Conservation (phyloP, 2,329 filamentous ascomycete species). For the Stagonosporopsis chrysanthemi region DNA sequence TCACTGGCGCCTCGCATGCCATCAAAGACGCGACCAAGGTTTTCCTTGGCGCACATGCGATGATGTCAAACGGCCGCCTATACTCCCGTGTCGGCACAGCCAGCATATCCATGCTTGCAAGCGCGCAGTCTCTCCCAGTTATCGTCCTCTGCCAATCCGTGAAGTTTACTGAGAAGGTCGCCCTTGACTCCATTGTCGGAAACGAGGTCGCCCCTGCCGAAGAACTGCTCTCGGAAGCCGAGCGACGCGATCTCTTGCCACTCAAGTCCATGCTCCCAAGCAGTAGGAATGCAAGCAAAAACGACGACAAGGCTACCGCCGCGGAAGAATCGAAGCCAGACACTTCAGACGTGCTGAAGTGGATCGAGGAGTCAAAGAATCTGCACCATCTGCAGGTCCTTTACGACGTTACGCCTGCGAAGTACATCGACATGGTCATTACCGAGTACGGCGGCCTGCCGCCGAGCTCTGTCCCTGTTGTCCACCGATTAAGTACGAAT, state of each 20-base stretch:
- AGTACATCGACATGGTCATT: slow-evolving; percentile 86
- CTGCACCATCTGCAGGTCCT: slow-evolving; percentile 76
- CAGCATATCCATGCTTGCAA: slow-evolving; percentile 83
- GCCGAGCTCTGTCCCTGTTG: slow-evolving; percentile 82
- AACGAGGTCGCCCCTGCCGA: slow-evolving; percentile 88
- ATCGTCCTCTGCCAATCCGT: slow-evolving; percentile 92
- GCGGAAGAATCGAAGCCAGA: slow-evolving; percentile 30
- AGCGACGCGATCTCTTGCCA: slow-evolving; percentile 42
- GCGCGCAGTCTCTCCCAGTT: slow-evolving; percentile 77
- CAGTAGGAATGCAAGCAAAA: slow-evolving; percentile 24
- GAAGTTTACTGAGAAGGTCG: slow-evolving; percentile 91
- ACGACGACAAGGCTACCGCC: slow-evolving; percentile 32
- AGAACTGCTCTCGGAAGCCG: slow-evolving; percentile 60
- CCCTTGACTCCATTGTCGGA: slow-evolving; percentile 88
- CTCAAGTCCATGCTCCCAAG: slow-evolving; percentile 37
- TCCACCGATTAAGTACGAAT: slow-evolving; percentile 64
- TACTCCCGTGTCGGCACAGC: slow-evolving; percentile 89
- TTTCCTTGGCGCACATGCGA: slow-evolving; percentile 84
- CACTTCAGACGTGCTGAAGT: slow-evolving; percentile 45
- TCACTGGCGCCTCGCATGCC: slow-evolving; percentile 78
- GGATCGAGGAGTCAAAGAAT: slow-evolving; percentile 47
- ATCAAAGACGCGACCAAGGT: slow-evolving; percentile 76
- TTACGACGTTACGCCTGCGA: slow-evolving; percentile 90
- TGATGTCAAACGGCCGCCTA: slow-evolving; percentile 93
- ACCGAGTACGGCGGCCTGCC: slow-evolving; percentile 90